Base-by-base conservation (phyloP, 495 filamentous ascomycete species). In the Penicillium egyptiacum region DNA sequence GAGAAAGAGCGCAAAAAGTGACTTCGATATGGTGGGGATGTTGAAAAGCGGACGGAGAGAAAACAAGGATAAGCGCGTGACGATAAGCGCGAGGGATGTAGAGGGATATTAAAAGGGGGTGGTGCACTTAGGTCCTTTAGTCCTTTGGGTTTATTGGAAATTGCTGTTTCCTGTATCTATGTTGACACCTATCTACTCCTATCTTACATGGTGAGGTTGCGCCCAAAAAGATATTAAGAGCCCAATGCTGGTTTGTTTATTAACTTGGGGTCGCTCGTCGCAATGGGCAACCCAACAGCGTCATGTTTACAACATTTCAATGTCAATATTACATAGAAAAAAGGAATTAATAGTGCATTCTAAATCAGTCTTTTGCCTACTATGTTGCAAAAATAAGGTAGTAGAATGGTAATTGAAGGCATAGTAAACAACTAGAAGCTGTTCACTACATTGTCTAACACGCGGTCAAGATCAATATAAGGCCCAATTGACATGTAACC, bases 11-110 rank as follows among this genome's bases (percentile, higher is more conserved):
- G 55, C 40, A 51, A 54, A 51, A 54, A 16, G 33, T 37, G 35
- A 39, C 16, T 22, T 28, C 12, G 41, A 31, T n/a, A 37, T 52
- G 46, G 64, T 65, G 64, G 61, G 61, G 64, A 69, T 64, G 64
- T 64, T 61, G 64, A 65, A 57, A 47, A 60, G 50, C 39, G 56
- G 63, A 68, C 58, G 56, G 58, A 63, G 50, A 25, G 60, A 67
- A 56, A 69, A 56, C 66, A 67, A 69, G 66, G 66, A 69, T 69
- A 67, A 67, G 64, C 64, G 63, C 61, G 61, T 52, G 48, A 30
- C 40, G 66, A 69, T 69, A 69, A 67, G 66, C 61, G 57, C 64
- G 59, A 63, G 46, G 43, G 52, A 52, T 44, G 11, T 41, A 48
- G 53, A 57, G 52, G 60, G 55, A 41, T 20, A 49, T 41, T 41